Evolutionary conservation across 768 basidiomycete genomes (phyloP), one percentile per base, ranked within the genome.

Genomic region (Termitomyces heimii): DNA sequence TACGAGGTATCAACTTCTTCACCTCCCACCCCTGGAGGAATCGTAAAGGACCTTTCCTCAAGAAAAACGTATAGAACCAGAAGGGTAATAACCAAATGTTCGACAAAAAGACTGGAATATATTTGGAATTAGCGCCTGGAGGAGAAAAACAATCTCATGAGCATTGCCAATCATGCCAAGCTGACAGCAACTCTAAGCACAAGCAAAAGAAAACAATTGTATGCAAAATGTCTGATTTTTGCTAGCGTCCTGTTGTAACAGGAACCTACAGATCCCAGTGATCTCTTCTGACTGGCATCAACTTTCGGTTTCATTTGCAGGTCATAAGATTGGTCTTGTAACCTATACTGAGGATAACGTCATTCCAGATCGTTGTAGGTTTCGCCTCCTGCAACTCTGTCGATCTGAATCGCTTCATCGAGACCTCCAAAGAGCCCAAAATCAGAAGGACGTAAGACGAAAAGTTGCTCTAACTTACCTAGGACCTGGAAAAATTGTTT

Each of bases 401-500:
- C 67, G 31, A 68, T 56, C 29, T 57, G 40, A n/a, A 66, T 64
- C 5, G 64, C 62, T 54, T 68, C 64, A 28, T 67, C 66, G 7
- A 69, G 62, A 24, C 67, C 67, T 65, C 18, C 29, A 28, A 16
- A 35, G 18, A 16, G n/a, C 1, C 22, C 5, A 47, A 34, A 42
- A 13, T 55, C 29, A 50, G 22, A 24, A 31, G n/a, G 24, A 12
- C 34, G 18, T 16, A 13, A 26, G 29, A 5, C 18, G 22, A 24
- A 24, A 10, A 32, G 28, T 7, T 28, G 26, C 52, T 24, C 3
- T 9, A 53, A 57, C 65, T 56, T 58, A 71, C 77, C 79, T 76
- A 80, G 77, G 39, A 80, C 73, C 57, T 79, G 71, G 65, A 81
- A 80, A 68, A 80, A 80, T 44, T 73, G 68, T 58, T 75, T 79